phyloP scores from a whole-genome alignment of 1,139 yeast species.

The Nakaseomyces bracarensis region DNA sequence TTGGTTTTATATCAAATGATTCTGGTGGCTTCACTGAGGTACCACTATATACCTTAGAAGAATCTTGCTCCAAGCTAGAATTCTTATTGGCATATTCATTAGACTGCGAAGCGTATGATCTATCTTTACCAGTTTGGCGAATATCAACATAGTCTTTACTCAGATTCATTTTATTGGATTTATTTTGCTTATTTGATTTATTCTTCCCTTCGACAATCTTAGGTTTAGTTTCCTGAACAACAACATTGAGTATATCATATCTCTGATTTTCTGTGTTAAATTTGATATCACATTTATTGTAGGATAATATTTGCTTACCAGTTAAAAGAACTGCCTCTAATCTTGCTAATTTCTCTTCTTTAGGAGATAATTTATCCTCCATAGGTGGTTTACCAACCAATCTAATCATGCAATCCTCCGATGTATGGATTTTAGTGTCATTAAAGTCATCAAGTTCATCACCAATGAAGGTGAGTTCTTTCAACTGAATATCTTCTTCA shows the following conservation, averaged over 20 bases:
- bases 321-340: conserved; percentile 34
- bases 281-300: conserved; percentile 32
- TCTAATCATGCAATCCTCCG: conserved; percentile 27
- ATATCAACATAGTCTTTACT: conserved; percentile 5
- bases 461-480: conserved; percentile 50
- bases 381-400: conserved; percentile 25
- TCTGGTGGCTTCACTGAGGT: conserved; percentile 28
- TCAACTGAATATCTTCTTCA: conserved; percentile 53
- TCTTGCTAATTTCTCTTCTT: conserved; percentile 34
- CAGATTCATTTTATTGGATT: conserved; percentile 7
- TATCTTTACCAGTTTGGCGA: neutral
- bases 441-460: conserved; percentile 52
- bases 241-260: neutral
- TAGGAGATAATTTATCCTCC: conserved; percentile 20
- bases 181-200: conserved; percentile 7
- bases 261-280: conserved; percentile 14
- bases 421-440: conserved; percentile 36
- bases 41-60: conserved; percentile 27
- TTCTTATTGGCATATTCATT: conserved; percentile 1
- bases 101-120: neutral
- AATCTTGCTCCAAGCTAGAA: neutral
- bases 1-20: conserved; percentile 23
- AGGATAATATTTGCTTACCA: conserved; percentile 30
- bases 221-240: neutral
- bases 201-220: neutral